phyloP scores from a whole-genome alignment of 2,329 filamentous ascomycete genomes.

The Aspergillus sp. region DNA sequence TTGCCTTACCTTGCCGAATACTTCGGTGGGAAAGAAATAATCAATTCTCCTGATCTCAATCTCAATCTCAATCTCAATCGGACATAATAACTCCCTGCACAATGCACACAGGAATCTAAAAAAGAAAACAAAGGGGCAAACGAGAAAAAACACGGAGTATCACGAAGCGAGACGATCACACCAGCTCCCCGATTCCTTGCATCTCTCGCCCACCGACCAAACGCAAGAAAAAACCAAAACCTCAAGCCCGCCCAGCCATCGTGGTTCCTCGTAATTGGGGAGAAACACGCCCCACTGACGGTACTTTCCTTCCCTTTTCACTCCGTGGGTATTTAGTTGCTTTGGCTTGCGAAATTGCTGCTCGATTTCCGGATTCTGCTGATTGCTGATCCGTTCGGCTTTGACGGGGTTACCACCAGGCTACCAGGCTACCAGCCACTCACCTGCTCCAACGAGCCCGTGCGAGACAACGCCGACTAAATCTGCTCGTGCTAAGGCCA shows the following conservation, averaged over 20 bases:
- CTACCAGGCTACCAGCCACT: not conserved
- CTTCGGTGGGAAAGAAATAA: too few species aligned
- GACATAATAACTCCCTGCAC: not conserved
- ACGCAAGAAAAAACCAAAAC: too few species aligned
- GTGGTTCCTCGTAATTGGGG: conserved; percentile 18
- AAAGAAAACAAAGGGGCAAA: too few species aligned
- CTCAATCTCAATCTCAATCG: not conserved
- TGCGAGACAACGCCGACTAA: not conserved
- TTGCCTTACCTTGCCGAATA: too few species aligned
- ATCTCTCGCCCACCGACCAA: too few species aligned
- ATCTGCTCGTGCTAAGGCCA: not conserved
- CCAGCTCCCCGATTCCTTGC: not conserved
- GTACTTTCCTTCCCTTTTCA: not conserved
- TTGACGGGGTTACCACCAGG: not conserved
- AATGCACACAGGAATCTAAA: too few species aligned
- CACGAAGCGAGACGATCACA: not conserved
- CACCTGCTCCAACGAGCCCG: not conserved
- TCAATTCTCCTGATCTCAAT: too few species aligned
- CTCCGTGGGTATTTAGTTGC: too few species aligned
- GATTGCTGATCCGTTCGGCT: not conserved
- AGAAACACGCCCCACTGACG: not conserved
- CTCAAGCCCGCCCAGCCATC: conserved; percentile 2
- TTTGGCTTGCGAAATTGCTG: not conserved
- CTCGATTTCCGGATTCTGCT: conserved; percentile 3
- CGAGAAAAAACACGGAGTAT: too few species aligned